A percentile compares a stretch with the other conserved stretches of the same genome.
Conservation (phyloP, 768 basidiomycete species). For the Phylloporus sp. region DNA sequence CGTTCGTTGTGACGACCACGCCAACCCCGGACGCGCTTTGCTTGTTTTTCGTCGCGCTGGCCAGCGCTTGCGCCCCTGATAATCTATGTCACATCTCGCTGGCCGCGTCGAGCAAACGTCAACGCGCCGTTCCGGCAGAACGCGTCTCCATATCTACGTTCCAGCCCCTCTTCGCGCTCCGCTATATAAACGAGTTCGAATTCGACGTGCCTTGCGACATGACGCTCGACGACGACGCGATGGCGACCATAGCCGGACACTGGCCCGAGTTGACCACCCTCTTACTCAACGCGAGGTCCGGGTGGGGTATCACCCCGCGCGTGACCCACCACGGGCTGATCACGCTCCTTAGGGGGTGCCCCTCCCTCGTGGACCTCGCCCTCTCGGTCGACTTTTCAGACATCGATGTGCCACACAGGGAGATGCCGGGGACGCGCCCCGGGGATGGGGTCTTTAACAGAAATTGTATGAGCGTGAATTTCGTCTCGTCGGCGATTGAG, state of each 20-base stretch:
- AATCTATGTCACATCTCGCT: slow-evolving; percentile 9
- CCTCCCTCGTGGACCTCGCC: slow-evolving; percentile 6
- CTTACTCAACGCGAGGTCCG: slow-evolving; percentile 15
- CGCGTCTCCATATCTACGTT: slow-evolving; percentile 15
- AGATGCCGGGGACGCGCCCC: neutral
- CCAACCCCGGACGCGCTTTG: slow-evolving; percentile 18
- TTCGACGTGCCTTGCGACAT: slow-evolving; percentile 21
- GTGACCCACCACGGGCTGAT: slow-evolving; percentile 23
- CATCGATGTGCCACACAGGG: slow-evolving; percentile 7
- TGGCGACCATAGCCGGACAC: slow-evolving; percentile 15
- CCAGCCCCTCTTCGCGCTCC: slow-evolving; percentile 15
- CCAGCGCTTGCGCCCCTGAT: slow-evolving; percentile 8
- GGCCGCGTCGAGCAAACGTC: neutral
- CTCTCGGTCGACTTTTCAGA: slow-evolving; percentile 20
- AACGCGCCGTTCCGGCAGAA: neutral
- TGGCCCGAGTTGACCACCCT: slow-evolving; percentile 17
- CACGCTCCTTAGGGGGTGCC: slow-evolving; percentile 16
- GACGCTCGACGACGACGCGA: slow-evolving; percentile 16
- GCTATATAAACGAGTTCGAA: slow-evolving; percentile 8
- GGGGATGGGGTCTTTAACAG: slow-evolving; percentile 10
- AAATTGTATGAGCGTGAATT: slow-evolving; percentile 10
- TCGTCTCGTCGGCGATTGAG: slow-evolving; percentile 20
- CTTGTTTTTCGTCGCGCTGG: slow-evolving; percentile 20
- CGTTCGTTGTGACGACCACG: slow-evolving; percentile 9
- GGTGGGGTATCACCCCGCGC: slow-evolving; percentile 16